phyloP scores from a whole-genome alignment of 768 basidiomycete species.

The Mycena crocata region DNA sequence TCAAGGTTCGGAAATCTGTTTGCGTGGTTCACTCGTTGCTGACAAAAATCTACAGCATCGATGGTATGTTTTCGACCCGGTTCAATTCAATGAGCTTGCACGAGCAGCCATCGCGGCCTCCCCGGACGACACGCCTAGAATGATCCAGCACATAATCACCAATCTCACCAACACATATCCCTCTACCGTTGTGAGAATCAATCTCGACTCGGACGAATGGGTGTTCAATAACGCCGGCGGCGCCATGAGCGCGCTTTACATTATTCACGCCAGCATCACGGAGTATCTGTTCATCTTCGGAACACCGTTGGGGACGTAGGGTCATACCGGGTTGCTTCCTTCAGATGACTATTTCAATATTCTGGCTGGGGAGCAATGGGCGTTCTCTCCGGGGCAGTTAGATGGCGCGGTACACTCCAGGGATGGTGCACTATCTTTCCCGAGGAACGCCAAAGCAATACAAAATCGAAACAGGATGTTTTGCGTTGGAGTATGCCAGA shows the following conservation, averaged over 20 bases:
- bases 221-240: constrained; percentile 98
- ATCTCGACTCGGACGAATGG: constrained; percentile 82
- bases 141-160: constrained; percentile 84
- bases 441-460: constrained; percentile 94
- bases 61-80: constrained; percentile 90
- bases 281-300: constrained; percentile 98
- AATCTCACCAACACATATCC: constrained; percentile 85
- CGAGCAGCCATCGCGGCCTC: constrained; percentile 78
- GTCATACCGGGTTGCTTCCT: constrained; percentile 92
- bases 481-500: constrained; percentile 93
- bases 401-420: constrained; percentile 88
- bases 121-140: constrained; percentile 70
- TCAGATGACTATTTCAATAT: constrained; percentile 99
- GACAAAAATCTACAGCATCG: constrained; percentile 68
- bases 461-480: constrained; percentile 97
- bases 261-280: constrained; percentile 97
- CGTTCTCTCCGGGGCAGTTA: constrained; percentile 85
- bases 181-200: constrained; percentile 62
- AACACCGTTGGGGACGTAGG: constrained; percentile 96
- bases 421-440: constrained; percentile 85
- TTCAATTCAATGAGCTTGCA: constrained; percentile 76
- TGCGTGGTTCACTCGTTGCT: background rate
- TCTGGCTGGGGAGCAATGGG: constrained; percentile 94
- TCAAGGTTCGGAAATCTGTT: constrained; percentile 59
- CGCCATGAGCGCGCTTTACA: constrained; percentile 98